phyloP scores from a whole-genome alignment of 345 rosid genomes.

The Hypericum androsaemum region DNA sequence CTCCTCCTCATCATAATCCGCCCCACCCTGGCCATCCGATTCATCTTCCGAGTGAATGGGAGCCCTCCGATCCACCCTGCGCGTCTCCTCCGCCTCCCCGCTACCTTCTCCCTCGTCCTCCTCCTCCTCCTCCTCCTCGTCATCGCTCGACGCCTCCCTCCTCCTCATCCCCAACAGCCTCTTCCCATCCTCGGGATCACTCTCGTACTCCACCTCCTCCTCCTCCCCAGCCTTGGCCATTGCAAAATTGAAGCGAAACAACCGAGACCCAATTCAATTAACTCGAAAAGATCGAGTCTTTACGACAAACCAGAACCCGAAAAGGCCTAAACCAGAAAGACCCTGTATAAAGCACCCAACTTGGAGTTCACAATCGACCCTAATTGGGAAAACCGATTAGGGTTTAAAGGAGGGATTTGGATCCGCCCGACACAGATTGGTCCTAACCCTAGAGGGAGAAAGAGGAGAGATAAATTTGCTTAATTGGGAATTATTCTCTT shows the following conservation, averaged over 20 bases:
- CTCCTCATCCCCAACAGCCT: constrained; percentile 57
- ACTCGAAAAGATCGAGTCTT: no score
- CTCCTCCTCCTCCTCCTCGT: constrained; percentile 49
- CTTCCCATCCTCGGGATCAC: constrained; percentile 83
- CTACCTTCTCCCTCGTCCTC: constrained; percentile 31
- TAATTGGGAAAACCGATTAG: no score
- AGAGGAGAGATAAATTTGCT: no score
- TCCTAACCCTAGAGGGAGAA: no score
- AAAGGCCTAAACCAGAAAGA: no score
- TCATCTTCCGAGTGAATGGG: constrained; percentile 43
- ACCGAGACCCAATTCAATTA: not conserved
- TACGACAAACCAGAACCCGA: no score
- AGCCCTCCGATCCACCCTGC: constrained; percentile 27
- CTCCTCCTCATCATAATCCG: constrained; percentile 36
- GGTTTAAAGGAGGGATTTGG: no score
- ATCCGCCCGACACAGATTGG: no score
- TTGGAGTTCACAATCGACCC: no score
- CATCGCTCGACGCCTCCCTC: constrained; percentile 81
- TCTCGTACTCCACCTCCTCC: constrained; percentile 63
- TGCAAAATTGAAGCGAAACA: not conserved
- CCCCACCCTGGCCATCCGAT: constrained; percentile 61
- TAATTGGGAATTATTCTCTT: no score
- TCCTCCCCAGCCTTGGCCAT: constrained; percentile 46
- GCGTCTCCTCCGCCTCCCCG: constrained; percentile 22
- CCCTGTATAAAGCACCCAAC: no score